These are phyloP conservation scores for Phlebopus sp. DNA, from an alignment of 1,284 basidiomycete genomes.

Conservation along the genomic window DNA sequence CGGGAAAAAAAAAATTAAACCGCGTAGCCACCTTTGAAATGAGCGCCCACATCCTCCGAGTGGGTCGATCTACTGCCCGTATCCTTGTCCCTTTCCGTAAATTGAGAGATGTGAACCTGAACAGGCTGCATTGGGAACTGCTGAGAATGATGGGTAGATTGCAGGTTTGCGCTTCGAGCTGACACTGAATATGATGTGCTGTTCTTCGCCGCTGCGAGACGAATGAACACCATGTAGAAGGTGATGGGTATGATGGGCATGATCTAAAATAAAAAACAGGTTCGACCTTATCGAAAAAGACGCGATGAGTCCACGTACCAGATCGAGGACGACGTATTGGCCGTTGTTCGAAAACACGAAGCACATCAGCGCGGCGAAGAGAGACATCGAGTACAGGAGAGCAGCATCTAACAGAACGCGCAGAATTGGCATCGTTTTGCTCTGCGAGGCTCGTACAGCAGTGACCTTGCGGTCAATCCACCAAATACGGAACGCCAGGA, in stretches of 20 bases:
- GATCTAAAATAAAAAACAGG: conserved; percentile 8
- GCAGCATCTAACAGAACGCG: conserved; percentile 22
- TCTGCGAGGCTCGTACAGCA: conserved; percentile 11
- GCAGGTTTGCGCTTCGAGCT: too few relatives aligned
- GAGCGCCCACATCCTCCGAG: too few relatives aligned
- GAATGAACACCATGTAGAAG: conserved; percentile 20
- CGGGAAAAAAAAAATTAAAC: too few relatives aligned
- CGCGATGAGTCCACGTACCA: conserved; percentile 15
- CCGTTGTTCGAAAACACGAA: conserved; percentile 10
- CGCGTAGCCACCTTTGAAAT: too few relatives aligned
- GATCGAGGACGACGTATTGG: conserved; percentile 20
- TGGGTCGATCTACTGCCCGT: too few relatives aligned
- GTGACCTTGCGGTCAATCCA: conserved; percentile 6
- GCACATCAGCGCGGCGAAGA: conserved; percentile 17
- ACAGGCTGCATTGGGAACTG: conserved; percentile 1
- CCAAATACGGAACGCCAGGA: conserved; percentile 26
- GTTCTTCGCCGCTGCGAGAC: conserved; percentile 17
- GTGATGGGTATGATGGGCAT: conserved; percentile 24
- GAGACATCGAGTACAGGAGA: conserved; percentile 16
- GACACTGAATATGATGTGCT: conserved; percentile 16
- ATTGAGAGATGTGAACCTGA: conserved; percentile 3
- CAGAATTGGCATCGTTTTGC: conserved; percentile 10
- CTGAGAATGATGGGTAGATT: background rate
- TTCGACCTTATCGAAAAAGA: background rate
- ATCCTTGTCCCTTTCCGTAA: background rate